Evolutionary conservation across 1,284 basidiomycete species (phyloP).

Genomic region (Ganoderma boninense): DNA sequence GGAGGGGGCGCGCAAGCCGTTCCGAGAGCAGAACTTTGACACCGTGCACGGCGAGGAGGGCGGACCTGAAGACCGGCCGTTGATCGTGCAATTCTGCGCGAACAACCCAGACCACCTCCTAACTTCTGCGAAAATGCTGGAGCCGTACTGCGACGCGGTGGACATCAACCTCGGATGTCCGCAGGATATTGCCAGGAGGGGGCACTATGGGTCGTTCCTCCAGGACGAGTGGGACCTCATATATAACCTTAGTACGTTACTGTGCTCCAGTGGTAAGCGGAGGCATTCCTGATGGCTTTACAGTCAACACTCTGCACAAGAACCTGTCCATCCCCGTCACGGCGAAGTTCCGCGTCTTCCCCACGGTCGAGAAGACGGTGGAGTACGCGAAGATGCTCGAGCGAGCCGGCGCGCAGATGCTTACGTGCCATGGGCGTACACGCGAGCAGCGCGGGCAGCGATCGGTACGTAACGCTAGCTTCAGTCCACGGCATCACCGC

Average conservation of each 20-base stretch:
- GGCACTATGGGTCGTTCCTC: slow-evolving; percentile 90
- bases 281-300: too few relatives aligned
- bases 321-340: slow-evolving; percentile 92
- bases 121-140: slow-evolving; percentile 76
- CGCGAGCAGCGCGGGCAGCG: slow-evolving; percentile 92
- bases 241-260: slow-evolving; percentile 74
- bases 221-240: slow-evolving; percentile 96
- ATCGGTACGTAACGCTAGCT: slow-evolving; percentile 48
- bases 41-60: slow-evolving; percentile 75
- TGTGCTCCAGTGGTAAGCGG: background rate
- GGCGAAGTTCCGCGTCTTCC: slow-evolving; percentile 95
- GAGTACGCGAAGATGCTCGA: slow-evolving; percentile 96
- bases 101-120: slow-evolving; percentile 88
- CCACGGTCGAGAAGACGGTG: slow-evolving; percentile 87
- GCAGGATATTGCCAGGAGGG: slow-evolving; percentile 92
- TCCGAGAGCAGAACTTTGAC: slow-evolving; percentile 76
- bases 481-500: too few relatives aligned
- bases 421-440: slow-evolving; percentile 93
- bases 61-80: slow-evolving; percentile 75
- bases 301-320: slow-evolving; percentile 86
- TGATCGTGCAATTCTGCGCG: slow-evolving; percentile 95
- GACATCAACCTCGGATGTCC: slow-evolving; percentile 98
- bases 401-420: slow-evolving; percentile 92
- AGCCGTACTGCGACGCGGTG: slow-evolving; percentile 87
- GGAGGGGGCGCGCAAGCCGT: slow-evolving; percentile 58